These are phyloP conservation scores for Glycyrrhiza uralensis DNA, from an alignment of 306 rosid genomes.

Conservation along the genomic window DNA sequence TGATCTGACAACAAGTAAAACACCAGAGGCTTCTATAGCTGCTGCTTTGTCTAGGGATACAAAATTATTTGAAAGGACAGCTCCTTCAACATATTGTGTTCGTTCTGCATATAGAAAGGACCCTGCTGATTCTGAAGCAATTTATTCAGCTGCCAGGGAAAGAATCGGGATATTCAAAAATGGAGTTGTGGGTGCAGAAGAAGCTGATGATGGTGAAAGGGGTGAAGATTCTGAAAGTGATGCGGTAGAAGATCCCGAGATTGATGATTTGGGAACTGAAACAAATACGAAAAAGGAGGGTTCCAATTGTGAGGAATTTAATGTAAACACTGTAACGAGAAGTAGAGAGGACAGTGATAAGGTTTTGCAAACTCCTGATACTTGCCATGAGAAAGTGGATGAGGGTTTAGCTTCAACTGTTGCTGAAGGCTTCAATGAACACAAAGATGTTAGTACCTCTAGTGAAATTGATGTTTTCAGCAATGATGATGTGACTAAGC, in stretches of 20 bases:
- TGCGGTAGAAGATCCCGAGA: slow-evolving; percentile 56
- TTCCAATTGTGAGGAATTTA: slow-evolving; percentile 27
- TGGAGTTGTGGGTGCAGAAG: slow-evolving; percentile 52
- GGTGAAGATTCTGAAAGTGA: slow-evolving; percentile 74
- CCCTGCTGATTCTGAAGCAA: slow-evolving; percentile 57
- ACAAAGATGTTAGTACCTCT: slow-evolving; percentile 28
- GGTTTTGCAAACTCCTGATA: slow-evolving; percentile 33
- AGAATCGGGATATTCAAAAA: slow-evolving; percentile 52
- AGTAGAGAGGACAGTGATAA: slow-evolving; percentile 24
- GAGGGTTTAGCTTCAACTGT: slow-evolving; percentile 27
- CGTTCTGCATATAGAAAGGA: slow-evolving; percentile 68
- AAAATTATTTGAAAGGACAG: slow-evolving; percentile 80
- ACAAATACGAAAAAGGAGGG: slow-evolving; percentile 29
- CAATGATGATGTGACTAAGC: slow-evolving; percentile 23
- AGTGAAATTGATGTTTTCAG: slow-evolving; percentile 28
- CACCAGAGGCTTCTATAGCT: slow-evolving; percentile 76
- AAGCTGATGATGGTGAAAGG: slow-evolving; percentile 60
- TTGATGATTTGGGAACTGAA: slow-evolving; percentile 54
- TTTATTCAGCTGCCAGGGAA: slow-evolving; percentile 68
- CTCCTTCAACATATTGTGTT: slow-evolving; percentile 79
- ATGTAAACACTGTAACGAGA: slow-evolving; percentile 22
- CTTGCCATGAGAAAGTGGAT: slow-evolving; percentile 25
- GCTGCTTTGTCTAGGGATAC: slow-evolving; percentile 84
- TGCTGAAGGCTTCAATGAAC: slow-evolving; percentile 21
- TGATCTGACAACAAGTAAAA: slow-evolving; percentile 79